phyloP scores from a whole-genome alignment of 2,329 filamentous ascomycete species.

The Colletotrichum sp. region DNA sequence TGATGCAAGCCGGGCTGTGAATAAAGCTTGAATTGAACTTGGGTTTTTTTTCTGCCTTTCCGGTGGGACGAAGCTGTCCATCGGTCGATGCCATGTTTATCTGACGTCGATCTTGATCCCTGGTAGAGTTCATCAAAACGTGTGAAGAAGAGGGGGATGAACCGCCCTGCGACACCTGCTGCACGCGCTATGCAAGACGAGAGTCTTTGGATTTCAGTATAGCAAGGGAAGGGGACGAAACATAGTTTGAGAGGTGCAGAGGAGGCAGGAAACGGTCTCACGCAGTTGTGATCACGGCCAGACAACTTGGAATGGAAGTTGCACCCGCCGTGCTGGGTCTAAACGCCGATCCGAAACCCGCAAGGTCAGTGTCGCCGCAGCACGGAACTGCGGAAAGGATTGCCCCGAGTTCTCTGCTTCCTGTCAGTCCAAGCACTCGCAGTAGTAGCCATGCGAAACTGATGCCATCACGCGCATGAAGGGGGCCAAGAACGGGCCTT shows the following conservation, averaged over 20 bases:
- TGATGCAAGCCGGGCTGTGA: background rate
- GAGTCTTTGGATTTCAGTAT: background rate
- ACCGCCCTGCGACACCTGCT: background rate
- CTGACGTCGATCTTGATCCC: background rate
- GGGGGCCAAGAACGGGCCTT: background rate
- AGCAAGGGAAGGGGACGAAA: background rate
- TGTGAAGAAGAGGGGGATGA: background rate
- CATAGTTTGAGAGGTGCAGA: background rate
- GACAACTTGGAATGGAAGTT: background rate
- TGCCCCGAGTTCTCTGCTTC: background rate
- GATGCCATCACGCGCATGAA: background rate
- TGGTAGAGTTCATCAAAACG: background rate
- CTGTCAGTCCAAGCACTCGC: background rate
- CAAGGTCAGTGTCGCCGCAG: background rate
- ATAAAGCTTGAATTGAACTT: background rate
- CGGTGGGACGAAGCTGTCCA: background rate
- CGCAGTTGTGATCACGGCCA: background rate
- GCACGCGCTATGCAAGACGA: background rate
- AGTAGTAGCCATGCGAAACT: background rate
- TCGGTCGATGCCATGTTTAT: background rate
- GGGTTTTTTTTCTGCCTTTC: background rate
- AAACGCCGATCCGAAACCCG: background rate
- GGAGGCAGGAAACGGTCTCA: background rate
- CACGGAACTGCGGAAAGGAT: background rate
- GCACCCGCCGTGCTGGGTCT: background rate